Evolutionary conservation across 306 rosid species (phyloP), one percentile per base, ranked within the genome.

Genomic region (Oemleria cerasiformis): DNA sequence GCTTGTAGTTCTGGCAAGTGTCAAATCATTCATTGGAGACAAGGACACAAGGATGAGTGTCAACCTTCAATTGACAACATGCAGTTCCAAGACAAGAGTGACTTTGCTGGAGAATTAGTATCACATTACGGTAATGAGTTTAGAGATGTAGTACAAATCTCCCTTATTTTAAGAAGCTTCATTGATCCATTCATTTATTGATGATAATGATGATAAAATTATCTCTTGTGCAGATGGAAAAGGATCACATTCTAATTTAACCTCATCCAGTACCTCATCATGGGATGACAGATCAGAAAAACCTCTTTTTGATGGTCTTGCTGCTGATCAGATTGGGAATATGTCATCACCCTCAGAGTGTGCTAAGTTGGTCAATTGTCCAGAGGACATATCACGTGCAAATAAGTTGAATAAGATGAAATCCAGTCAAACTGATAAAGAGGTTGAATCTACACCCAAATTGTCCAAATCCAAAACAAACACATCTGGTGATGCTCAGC

Each of bases 21-120:
- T 80, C 96, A 90, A 80, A 90, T 90, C 72, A 68, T 81, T 77
- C 96, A 90, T 68, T 90, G 96, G 96, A 86, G 96, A 75, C 88
- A 75, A 68, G 96, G 96, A 72, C 96, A 90, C 79, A 87, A 81
- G 84, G 91, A 87, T 68, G 91, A 90, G 77, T 90, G 96, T 67
- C 83, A 71, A 67, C 89, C 80, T 75, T 63, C 74, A 1, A 43
- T 48, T 57, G 63, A 65, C 15, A 14, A 77, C 61, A 20, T 61
- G 78, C 81, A 53, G 41, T 42, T 74, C 12, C 63, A 67, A 38
- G 81, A 80, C 6, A 76, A 57, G 68, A 65, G 64, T 73, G 73
- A 74, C 63, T 59, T 78, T 51, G 19, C 16, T 51, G 62, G 77
- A 62, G 70, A 67, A 41, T 64, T 66, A 1, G 77, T 30, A 6